Evolutionary conservation across 805 yeast genomes (phyloP).

Genomic region (Wickerhamomyces strasburgensis): DNA sequence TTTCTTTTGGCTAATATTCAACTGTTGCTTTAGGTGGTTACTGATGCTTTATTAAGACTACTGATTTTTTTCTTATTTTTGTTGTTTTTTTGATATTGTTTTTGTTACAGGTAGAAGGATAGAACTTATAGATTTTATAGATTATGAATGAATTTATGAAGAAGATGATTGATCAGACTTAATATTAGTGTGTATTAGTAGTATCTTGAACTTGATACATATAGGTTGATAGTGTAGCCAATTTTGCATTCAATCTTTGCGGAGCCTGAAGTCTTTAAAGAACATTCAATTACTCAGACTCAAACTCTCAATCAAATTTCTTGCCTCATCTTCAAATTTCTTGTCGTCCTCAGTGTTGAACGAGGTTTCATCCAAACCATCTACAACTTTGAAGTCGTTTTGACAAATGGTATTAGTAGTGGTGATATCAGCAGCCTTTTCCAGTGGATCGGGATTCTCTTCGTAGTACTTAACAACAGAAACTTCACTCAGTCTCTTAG

Average conservation of each 20-base stretch:
- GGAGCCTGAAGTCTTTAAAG: no score
- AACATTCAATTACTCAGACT: not conserved
- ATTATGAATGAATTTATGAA: no score
- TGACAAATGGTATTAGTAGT: no score
- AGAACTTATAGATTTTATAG: conserved; percentile 5
- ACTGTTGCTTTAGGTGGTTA: no score
- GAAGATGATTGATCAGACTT: no score
- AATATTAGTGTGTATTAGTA: not conserved
- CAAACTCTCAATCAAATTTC: conserved; percentile 21
- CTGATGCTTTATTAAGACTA: no score
- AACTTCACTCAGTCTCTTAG: conserved; percentile 26
- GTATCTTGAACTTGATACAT: no score
- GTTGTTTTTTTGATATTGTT: not conserved
- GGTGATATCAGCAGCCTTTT: not conserved
- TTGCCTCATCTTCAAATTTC: conserved; percentile 22
- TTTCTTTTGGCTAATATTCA: no score
- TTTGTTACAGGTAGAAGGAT: no score
- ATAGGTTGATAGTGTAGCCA: no score
- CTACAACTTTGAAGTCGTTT: no score
- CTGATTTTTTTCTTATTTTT: not conserved
- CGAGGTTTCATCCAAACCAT: no score
- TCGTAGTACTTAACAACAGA: not conserved
- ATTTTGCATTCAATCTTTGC: not conserved
- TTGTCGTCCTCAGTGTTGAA: conserved; percentile 14
- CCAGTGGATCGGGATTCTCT: not conserved